A percentile compares a stretch with the other conserved stretches of the same genome.
phyloP scores from a whole-genome alignment of 805 yeast species.

The Candida insectorum region DNA sequence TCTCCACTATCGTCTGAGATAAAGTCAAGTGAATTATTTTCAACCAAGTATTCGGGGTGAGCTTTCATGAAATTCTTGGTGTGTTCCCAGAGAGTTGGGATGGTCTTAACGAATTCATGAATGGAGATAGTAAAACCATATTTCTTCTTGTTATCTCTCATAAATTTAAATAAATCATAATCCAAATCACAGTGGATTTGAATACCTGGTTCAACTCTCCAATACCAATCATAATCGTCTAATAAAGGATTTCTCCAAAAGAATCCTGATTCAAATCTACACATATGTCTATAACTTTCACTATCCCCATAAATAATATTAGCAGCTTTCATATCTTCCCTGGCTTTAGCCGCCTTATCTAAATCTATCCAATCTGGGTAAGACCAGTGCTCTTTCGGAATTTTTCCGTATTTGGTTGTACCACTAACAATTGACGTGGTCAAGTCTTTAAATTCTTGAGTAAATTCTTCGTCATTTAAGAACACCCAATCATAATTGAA shows the following conservation, averaged over 20 bases:
- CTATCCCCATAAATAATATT: conserved; percentile 55
- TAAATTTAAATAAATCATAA: conserved; percentile 58
- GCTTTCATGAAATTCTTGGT: conserved; percentile 44
- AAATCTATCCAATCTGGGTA: conserved; percentile 63
- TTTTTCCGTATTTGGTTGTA: conserved; percentile 55
- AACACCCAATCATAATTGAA: conserved; percentile 79
- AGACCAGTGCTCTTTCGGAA: conserved; percentile 65
- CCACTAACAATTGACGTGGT: conserved; percentile 55
- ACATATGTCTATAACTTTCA: conserved; percentile 70
- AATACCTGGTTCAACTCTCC: conserved; percentile 77
- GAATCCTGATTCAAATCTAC: conserved; percentile 48
- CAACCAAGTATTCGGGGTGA: conserved; percentile 16
- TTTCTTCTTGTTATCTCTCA: conserved; percentile 53
- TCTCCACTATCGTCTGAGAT: conserved; percentile 9
- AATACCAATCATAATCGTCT: conserved; percentile 59
- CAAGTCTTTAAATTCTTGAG: conserved; percentile 50
- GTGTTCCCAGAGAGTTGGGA: conserved; percentile 59
- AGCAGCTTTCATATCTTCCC: conserved; percentile 42
- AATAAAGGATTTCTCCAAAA: conserved; percentile 61
- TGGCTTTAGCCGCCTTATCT: conserved; percentile 27
- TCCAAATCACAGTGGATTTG: conserved; percentile 57
- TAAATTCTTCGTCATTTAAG: conserved; percentile 64
- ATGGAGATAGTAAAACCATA: conserved; percentile 70
- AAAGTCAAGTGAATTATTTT: conserved; percentile 12
- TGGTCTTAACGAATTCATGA: conserved; percentile 59